Evolutionary conservation across 2,329 filamentous ascomycete genomes (phyloP).

Genomic region (Fusarium sp.): DNA sequence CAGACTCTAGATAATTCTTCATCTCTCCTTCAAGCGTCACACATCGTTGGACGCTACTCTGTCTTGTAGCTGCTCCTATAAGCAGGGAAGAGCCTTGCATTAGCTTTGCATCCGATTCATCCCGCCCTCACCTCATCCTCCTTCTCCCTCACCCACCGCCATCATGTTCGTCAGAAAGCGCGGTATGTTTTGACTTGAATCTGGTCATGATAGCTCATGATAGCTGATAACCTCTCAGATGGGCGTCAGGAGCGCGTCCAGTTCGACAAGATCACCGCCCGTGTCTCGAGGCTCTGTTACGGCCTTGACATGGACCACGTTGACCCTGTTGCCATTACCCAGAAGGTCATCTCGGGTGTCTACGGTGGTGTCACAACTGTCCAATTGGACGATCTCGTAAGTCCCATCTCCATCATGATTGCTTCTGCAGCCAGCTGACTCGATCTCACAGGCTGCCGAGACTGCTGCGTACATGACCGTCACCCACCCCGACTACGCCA

Average conservation of each 20-base stretch:
- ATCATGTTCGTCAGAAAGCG: conserved; percentile 74
- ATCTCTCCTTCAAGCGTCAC: conserved; percentile 31
- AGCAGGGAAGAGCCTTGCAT: conserved; percentile 42
- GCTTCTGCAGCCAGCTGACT: conserved; percentile 12
- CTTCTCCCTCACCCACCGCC: conserved; percentile 42
- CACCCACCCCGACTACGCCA: conserved; percentile 98
- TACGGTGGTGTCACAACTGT: conserved; percentile 98
- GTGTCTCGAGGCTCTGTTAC: conserved; percentile 97
- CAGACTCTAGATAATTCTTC: conserved; percentile 23
- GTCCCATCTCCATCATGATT: conserved; percentile 49
- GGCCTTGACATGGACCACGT: conserved; percentile 95
- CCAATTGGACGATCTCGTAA: conserved; percentile 95
- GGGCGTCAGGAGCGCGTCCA: conserved; percentile 99
- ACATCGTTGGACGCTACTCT: conserved; percentile 35
- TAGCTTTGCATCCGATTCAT: conserved; percentile 32
- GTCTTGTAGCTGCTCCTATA: conserved; percentile 40
- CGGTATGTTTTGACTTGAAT: conserved; percentile 58
- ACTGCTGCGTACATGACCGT: conserved; percentile 99
- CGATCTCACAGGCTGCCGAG: conserved; percentile 81
- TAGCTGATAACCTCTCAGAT: conserved; percentile 64
- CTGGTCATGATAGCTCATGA: neutral
- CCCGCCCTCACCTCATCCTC: conserved; percentile 33
- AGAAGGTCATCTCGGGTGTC: conserved; percentile 99
- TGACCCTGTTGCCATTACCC: conserved; percentile 96
- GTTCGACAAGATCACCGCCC: conserved; percentile 99